Percentiles rank a stretch among this genome's conserved stretches.
phyloP scores from a whole-genome alignment of 148 eudicot species.

The Fagopyrum esculentum region DNA sequence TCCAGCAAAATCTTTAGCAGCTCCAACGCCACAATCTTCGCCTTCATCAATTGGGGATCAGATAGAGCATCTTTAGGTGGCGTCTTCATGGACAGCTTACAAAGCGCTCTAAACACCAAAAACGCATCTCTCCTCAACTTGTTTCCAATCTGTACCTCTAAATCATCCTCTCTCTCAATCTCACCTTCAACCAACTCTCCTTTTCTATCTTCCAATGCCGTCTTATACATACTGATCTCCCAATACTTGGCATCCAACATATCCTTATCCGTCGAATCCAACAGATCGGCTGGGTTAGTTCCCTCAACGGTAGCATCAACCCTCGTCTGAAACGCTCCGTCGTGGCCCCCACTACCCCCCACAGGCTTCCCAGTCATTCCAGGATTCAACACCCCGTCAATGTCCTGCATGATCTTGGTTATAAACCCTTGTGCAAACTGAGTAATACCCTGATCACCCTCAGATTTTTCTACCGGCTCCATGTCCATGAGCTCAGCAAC shows the following conservation, averaged over 20 bases:
- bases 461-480: constrained; percentile 57
- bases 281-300: constrained; percentile 88
- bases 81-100: constrained; percentile 97
- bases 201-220: constrained; percentile 89
- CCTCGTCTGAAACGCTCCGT: constrained; percentile 89
- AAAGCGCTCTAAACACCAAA: constrained; percentile 88
- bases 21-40: constrained; percentile 93
- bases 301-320: constrained; percentile 71
- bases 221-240: constrained; percentile 98
- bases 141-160: constrained; percentile 95
- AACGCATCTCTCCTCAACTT: constrained; percentile 91
- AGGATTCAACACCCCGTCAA: constrained; percentile 74
- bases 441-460: constrained; percentile 53
- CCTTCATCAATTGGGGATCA: constrained; percentile 83
- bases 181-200: constrained; percentile 91
- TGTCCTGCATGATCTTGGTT: constrained; percentile 70
- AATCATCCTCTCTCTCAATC: constrained; percentile 76
- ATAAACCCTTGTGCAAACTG: constrained; percentile 94
- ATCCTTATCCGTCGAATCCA: constrained; percentile 97
- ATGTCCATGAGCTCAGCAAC: constrained; percentile 93
- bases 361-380: constrained; percentile 26
- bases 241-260: constrained; percentile 99
- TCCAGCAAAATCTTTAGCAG: constrained; percentile 97
- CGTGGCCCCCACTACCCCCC: constrained; percentile 41
- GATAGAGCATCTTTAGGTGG: constrained; percentile 89